phyloP scores from a whole-genome alignment of 1,139 yeast species.

The Saccharomyces hybrid region DNA sequence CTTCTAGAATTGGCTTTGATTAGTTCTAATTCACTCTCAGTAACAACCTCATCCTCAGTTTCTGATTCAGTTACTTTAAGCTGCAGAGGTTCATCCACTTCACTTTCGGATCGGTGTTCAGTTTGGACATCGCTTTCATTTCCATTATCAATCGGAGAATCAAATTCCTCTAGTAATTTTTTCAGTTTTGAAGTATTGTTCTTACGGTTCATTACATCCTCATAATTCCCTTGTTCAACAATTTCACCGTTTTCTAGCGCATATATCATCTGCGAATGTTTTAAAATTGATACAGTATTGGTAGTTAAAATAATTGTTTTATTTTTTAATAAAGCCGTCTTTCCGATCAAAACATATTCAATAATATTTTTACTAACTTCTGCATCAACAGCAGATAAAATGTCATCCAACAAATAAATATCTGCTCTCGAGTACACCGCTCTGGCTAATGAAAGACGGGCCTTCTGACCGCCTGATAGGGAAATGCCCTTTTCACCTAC shows the following conservation, averaged over 20 bases:
- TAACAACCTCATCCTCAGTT: slow-evolving; percentile 9
- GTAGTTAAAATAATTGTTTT: slow-evolving; percentile 77
- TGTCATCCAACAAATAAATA: slow-evolving; percentile 70
- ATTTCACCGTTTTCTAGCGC: slow-evolving; percentile 55
- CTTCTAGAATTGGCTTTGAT: slow-evolving; percentile 39
- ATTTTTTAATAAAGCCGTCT: slow-evolving; percentile 53
- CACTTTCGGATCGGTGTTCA: slow-evolving; percentile 3
- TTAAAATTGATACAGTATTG: slow-evolving; percentile 66
- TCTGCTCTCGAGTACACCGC: slow-evolving; percentile 86
- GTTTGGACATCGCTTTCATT: neutral
- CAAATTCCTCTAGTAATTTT: slow-evolving; percentile 52
- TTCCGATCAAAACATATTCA: slow-evolving; percentile 49
- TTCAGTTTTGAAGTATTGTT: slow-evolving; percentile 37
- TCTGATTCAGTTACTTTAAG: slow-evolving; percentile 3
- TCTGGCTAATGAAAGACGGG: slow-evolving; percentile 76
- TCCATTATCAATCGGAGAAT: slow-evolving; percentile 24
- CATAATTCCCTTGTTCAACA: slow-evolving; percentile 54
- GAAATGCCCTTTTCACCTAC: slow-evolving; percentile 91
- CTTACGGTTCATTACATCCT: slow-evolving; percentile 38
- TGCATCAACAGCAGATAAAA: slow-evolving; percentile 78
- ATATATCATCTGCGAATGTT: slow-evolving; percentile 55
- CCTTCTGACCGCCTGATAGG: slow-evolving; percentile 87
- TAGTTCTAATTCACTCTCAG: slow-evolving; percentile 9
- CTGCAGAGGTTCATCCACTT: neutral
- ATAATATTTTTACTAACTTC: slow-evolving; percentile 70